These are phyloP conservation scores for Conticribra guillardii DNA, from an alignment of 108 stramenopile genomes.

Conservation along the genomic window DNA sequence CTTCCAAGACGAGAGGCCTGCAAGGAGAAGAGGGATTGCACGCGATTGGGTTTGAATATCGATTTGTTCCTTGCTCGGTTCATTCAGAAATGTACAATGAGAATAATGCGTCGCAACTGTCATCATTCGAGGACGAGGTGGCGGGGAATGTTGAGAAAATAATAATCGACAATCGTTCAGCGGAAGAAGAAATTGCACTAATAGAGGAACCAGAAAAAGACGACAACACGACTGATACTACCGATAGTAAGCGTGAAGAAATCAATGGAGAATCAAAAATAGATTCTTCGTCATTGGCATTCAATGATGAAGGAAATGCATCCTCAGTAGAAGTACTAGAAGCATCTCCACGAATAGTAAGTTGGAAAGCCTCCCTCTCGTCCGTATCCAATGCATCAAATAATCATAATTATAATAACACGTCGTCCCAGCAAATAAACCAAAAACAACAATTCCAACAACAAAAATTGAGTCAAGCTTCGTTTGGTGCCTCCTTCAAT, in stretches of 20 bases:
- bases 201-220: too few relatives aligned
- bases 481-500: background rate
- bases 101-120: background rate
- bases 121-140: too few relatives aligned
- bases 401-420: too few relatives aligned
- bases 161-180: background rate
- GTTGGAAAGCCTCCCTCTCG: background rate
- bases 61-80: constrained; percentile 47
- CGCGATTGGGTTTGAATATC: constrained; percentile 66
- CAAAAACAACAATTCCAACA: background rate
- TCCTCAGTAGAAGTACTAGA: background rate
- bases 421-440: too few relatives aligned
- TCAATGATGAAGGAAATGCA: too few relatives aligned
- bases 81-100: constrained; percentile 11
- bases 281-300: too few relatives aligned
- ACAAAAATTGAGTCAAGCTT: background rate
- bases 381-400: background rate
- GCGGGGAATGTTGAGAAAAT: background rate
- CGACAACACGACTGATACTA: too few relatives aligned
- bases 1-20: constrained; percentile 10
- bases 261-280: too few relatives aligned
- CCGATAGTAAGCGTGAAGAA: too few relatives aligned
- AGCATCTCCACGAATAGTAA: background rate
- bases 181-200: background rate
- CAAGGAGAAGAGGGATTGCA: constrained; percentile 60